These are phyloP conservation scores for Mucor plumbeus DNA, from an alignment of 371 early-diverging fungal genomes.

Conservation along the genomic window DNA sequence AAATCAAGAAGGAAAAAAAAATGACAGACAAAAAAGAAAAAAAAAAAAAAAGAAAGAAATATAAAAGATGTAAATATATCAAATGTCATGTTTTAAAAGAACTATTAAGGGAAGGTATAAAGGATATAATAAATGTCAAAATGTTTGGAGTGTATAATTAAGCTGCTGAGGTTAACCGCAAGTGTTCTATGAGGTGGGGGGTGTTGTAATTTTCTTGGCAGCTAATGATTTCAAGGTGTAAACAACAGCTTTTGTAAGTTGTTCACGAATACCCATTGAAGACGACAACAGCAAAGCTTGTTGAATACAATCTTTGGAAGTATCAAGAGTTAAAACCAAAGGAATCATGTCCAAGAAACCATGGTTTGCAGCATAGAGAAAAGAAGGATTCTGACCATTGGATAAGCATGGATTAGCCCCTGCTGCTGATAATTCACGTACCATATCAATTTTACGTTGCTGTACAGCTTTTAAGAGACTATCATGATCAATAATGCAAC, in stretches of 20 bases:
- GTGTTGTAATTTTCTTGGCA: slow-evolving; percentile 13
- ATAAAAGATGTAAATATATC: background rate
- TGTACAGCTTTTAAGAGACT: slow-evolving; percentile 43
- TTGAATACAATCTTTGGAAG: slow-evolving; percentile 38
- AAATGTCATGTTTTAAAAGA: background rate
- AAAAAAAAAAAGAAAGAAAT: background rate
- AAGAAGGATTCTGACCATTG: slow-evolving; percentile 38
- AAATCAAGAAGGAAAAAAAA: background rate
- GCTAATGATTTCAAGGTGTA: slow-evolving; percentile 16
- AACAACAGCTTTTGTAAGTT: slow-evolving; percentile 12
- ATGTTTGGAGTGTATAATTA: background rate
- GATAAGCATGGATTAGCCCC: slow-evolving; percentile 33
- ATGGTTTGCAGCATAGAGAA: slow-evolving; percentile 50
- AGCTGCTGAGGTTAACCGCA: background rate
- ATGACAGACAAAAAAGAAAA: background rate
- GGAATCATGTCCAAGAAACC: slow-evolving; percentile 51
- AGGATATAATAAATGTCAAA: background rate
- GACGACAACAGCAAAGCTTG: slow-evolving; percentile 36
- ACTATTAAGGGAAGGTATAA: background rate
- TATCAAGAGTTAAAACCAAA: slow-evolving; percentile 35
- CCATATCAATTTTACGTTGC: slow-evolving; percentile 53
- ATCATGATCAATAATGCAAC: slow-evolving; percentile 22
- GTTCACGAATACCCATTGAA: slow-evolving; percentile 26
- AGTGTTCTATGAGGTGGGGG: background rate
- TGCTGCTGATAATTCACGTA: slow-evolving; percentile 32